Conservation (phyloP, 2,329 filamentous ascomycete genomes). For the Thelonectria rubi region DNA sequence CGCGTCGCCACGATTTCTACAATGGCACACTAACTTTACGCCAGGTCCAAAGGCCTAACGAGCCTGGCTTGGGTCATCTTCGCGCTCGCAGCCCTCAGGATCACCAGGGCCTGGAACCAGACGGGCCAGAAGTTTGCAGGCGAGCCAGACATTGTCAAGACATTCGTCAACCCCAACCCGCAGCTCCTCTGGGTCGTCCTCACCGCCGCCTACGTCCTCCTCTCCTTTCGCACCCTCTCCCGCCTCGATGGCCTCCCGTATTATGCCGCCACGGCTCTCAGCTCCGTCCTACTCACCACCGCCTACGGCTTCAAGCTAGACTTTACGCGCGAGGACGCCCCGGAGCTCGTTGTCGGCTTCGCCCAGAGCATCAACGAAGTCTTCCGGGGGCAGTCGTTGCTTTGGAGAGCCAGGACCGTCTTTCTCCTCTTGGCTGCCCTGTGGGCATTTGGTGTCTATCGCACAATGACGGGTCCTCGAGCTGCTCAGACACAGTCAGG, state of each 20-base stretch:
- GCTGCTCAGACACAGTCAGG: conserved; percentile 42
- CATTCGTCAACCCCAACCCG: conserved; percentile 71
- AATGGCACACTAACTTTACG: conserved; percentile 18
- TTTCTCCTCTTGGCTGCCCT: conserved; percentile 58
- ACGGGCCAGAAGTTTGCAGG: conserved; percentile 96
- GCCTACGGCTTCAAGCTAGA: conserved; percentile 88
- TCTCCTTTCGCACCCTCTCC: conserved; percentile 57
- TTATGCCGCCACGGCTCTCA: conserved; percentile 51
- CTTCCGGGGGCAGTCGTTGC: conserved; percentile 55
- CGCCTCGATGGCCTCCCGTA: conserved; percentile 54
- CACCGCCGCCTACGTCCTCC: conserved; percentile 71
- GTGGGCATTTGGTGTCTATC: conserved; percentile 51
- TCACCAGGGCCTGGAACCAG: conserved; percentile 89
- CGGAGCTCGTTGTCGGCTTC: conserved; percentile 74
- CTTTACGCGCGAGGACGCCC: conserved; percentile 87
- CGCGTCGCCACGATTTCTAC: fast-evolving
- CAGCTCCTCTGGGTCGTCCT: conserved; percentile 79
- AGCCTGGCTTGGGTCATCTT: conserved; percentile 48
- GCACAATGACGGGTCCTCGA: conserved; percentile 45
- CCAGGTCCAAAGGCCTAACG: conserved; percentile 41
- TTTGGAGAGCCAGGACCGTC: conserved; percentile 59
- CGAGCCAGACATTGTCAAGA: conserved; percentile 84
- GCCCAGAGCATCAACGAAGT: conserved; percentile 52
- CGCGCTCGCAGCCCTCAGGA: conserved; percentile 69
- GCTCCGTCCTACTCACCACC: conserved; percentile 55